Percentiles rank a stretch among this genome's conserved stretches.
phyloP scores from a whole-genome alignment of 768 basidiomycete genomes.

The Lactifluus echinatus region DNA sequence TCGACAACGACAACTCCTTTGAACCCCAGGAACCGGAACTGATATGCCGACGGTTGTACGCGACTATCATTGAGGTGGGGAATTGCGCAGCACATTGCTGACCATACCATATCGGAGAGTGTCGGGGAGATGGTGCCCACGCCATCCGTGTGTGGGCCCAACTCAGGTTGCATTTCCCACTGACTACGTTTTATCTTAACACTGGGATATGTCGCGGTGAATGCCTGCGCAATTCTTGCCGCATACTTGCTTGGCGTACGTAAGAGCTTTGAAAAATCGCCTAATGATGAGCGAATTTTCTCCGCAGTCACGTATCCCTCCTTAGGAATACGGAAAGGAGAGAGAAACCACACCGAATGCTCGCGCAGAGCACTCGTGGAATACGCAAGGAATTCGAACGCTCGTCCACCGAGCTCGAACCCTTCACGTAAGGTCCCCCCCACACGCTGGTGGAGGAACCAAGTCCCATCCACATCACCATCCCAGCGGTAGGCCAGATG shows the following conservation, averaged over 20 bases:
- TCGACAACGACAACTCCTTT: slow-evolving; percentile 72
- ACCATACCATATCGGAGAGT: slow-evolving; percentile 54
- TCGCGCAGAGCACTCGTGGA: slow-evolving; percentile 69
- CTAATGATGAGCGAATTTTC: slow-evolving; percentile 52
- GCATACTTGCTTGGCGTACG: slow-evolving; percentile 66
- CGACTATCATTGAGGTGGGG: background rate
- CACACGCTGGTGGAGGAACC: slow-evolving; percentile 37
- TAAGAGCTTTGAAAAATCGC: slow-evolving; percentile 48
- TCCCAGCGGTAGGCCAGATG: slow-evolving; percentile 65
- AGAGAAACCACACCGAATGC: slow-evolving; percentile 79
- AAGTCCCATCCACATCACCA: slow-evolving; percentile 48
- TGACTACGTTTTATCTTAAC: slow-evolving; percentile 45
- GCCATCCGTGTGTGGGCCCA: slow-evolving; percentile 66
- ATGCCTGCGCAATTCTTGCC: slow-evolving; percentile 75
- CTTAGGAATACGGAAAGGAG: slow-evolving; percentile 44
- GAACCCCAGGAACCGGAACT: slow-evolving; percentile 72
- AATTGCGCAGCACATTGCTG: slow-evolving; percentile 37
- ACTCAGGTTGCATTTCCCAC: slow-evolving; percentile 58
- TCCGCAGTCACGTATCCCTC: slow-evolving; percentile 44
- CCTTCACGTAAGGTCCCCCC: slow-evolving; percentile 44
- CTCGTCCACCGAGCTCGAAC: slow-evolving; percentile 58
- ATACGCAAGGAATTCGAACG: slow-evolving; percentile 77
- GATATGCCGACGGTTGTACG: slow-evolving; percentile 38
- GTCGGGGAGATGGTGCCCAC: slow-evolving; percentile 66
- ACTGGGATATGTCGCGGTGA: slow-evolving; percentile 73